These are phyloP conservation scores for Phylloporus arenicola DNA, from an alignment of 768 basidiomycete genomes.

Conservation along the genomic window DNA sequence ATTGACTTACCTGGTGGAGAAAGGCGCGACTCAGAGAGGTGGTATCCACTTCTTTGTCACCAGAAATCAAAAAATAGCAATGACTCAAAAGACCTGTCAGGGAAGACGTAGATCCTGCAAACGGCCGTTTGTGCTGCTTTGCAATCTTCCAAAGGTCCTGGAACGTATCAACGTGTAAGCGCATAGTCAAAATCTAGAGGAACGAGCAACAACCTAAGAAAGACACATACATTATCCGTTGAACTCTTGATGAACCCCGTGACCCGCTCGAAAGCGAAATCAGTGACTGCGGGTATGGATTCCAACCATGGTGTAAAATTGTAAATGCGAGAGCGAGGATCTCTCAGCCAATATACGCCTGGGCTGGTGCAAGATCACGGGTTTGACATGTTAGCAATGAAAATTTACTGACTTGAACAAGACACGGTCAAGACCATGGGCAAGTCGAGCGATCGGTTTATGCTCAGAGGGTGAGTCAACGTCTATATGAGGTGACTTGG, in stretches of 20 bases:
- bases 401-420: conserved; percentile 61
- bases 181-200: not conserved
- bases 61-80: conserved; percentile 83
- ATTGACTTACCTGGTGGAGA: conserved; percentile 43
- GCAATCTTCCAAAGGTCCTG: conserved; percentile 68
- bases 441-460: conserved; percentile 55
- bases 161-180: not conserved
- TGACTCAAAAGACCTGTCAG: conserved; percentile 79
- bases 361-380: conserved; percentile 44
- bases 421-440: conserved; percentile 63
- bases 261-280: conserved; percentile 82
- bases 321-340: conserved; percentile 79
- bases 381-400: not conserved
- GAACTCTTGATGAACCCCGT: conserved; percentile 75
- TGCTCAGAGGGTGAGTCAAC: conserved; percentile 39
- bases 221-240: conserved; percentile 52
- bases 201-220: not conserved
- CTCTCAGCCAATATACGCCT: conserved; percentile 83
- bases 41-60: conserved; percentile 60
- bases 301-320: conserved; percentile 76
- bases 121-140: conserved; percentile 49
- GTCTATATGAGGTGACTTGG: conserved; percentile 31
- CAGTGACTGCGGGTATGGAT: conserved; percentile 65
- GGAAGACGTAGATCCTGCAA: conserved; percentile 87
- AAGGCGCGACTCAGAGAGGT: conserved; percentile 58